A percentile compares a stretch with the other conserved stretches of the same genome.
These are phyloP conservation scores for Lactifluus subvellereus DNA, from an alignment of 768 basidiomycete genomes.

Conservation along the genomic window DNA sequence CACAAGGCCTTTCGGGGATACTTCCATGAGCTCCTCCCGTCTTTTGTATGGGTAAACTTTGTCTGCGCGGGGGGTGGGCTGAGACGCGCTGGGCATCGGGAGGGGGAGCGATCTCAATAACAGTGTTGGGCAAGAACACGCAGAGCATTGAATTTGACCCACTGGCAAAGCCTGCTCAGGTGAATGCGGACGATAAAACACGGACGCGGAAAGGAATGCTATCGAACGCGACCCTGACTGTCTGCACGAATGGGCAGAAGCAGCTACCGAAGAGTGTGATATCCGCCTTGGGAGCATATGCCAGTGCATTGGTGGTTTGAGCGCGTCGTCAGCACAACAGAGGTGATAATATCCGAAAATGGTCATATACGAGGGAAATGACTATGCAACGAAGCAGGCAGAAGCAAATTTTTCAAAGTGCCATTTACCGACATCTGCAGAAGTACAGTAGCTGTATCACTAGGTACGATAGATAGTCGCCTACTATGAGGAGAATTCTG, in stretches of 20 bases:
- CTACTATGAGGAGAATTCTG: too few species aligned
- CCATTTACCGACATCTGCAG: too few species aligned
- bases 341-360: neutral
- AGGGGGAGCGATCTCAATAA: neutral
- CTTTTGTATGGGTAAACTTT: constrained; percentile 84
- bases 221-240: constrained; percentile 73
- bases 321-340: constrained; percentile 43
- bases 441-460: too few species aligned
- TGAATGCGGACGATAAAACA: neutral
- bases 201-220: constrained; percentile 63
- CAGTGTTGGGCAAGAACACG: too few species aligned
- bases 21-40: constrained; percentile 65
- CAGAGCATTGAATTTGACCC: too few species aligned
- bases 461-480: too few species aligned
- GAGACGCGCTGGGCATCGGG: too few species aligned
- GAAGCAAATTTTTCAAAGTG: too few species aligned
- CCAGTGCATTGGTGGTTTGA: constrained; percentile 48
- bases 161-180: too few species aligned
- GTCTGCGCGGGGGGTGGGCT: constrained; percentile 35
- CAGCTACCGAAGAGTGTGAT: constrained; percentile 67
- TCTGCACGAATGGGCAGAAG: constrained; percentile 80
- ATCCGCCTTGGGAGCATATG: constrained; percentile 38
- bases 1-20: constrained; percentile 79
- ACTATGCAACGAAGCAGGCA: too few species aligned
- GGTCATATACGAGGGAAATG: too few species aligned